Conservation (phyloP, 148 eudicot genomes). For the Chenopodium album region DNA sequence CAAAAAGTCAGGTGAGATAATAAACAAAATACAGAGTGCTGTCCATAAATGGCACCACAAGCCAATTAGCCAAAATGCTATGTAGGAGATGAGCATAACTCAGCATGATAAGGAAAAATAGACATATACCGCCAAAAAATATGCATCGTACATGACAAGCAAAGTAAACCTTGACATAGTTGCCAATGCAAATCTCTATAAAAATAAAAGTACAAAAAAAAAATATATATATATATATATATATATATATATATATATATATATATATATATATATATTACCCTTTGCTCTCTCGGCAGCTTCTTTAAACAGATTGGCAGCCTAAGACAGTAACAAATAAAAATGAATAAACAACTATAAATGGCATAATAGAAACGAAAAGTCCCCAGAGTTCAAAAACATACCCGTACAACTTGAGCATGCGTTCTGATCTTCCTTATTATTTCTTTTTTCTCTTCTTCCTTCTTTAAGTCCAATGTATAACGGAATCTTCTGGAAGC, state of each 20-base stretch:
- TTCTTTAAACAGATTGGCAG: conserved; percentile 73
- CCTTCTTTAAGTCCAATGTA: conserved; percentile 88
- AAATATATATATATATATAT: no score
- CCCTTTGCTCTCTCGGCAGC: conserved; percentile 58
- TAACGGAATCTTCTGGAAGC: conserved; percentile 92
- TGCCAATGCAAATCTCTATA: background rate
- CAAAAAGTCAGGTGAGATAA: background rate
- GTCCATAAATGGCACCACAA: background rate
- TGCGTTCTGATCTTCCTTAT: conserved; percentile 79
- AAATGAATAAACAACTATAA: conserved; percentile 4
- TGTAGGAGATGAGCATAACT: background rate
- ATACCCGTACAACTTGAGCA: conserved; percentile 89
- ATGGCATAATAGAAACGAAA: background rate
- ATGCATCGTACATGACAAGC: background rate
- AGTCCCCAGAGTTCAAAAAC: background rate
- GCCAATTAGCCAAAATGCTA: background rate
- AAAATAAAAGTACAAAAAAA: background rate
- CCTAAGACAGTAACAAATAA: conserved; percentile 41
- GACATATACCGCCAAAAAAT: background rate
- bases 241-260: no score
- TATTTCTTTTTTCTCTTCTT: conserved; percentile 71
- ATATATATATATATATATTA: conserved; percentile 7
- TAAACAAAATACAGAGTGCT: background rate
- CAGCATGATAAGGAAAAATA: background rate
- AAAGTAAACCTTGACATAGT: background rate